Base-by-base conservation (phyloP, 78 protist species). In the Carpediemonas membranifera region DNA sequence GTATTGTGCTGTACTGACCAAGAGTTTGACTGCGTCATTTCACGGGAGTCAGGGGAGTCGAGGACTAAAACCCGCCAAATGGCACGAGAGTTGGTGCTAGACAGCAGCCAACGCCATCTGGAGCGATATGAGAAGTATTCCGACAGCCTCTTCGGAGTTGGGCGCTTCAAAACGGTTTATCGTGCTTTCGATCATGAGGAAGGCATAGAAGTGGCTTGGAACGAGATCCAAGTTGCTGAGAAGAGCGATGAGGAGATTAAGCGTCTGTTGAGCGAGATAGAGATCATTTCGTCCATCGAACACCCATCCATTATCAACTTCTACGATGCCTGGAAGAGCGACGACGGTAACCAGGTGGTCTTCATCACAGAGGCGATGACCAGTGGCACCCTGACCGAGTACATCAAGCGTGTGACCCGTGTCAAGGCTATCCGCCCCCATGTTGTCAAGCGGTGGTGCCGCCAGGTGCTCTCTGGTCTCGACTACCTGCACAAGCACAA, bases 201-300 rank as follows among this genome's bases (percentile, higher is more conserved):
- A 13, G 89, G 87, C 50, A 41, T 68, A 7, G 91, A 84, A 51
- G 91, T 88, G 7, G 95, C 95, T 24, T 90, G 95, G 95, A 83
- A 83, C 51, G 77, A 82, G 43, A 54, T 87, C 25, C 24, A 19
- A 3, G n/a, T 58, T 13, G 53, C 1, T 1, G 15, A 21, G 19
- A 1, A 64, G 13, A 19, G 28, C 19, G 58, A 25, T 14, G 15
- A 35, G 18, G 82, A 52, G 30, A 7, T 24, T 0, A 19, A 52
- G 3, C n/a, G 34, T 11, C 67, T 76, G 14, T 1, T 7, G 5
- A 21, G 33, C 24, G 89, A 89, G 65, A 71, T 87, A 5, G 51
- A 31, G 9, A 0, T 80, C 27, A 76, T 90, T 24, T 7, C 34
- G 71, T 5, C 24, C 11, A 36, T 90, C 39, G 9, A 34, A 3